These are phyloP conservation scores for Dactylellina drechsleri DNA, from an alignment of 2,329 filamentous ascomycete species.

Conservation along the genomic window DNA sequence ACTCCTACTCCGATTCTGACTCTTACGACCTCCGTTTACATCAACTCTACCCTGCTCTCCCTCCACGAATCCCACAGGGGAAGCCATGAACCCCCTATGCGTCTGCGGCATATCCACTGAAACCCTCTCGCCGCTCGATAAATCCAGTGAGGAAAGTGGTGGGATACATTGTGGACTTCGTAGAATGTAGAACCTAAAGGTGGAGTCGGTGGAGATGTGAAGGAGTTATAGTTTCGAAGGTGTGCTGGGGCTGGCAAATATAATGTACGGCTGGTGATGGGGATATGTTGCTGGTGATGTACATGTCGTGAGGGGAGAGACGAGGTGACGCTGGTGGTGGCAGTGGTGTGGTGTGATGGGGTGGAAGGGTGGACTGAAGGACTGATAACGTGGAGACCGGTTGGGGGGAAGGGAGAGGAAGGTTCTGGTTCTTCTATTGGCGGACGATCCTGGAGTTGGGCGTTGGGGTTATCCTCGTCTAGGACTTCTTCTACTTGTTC, in stretches of 20 bases:
- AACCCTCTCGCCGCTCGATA: slow-evolving; percentile 17
- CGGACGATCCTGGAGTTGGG: background rate
- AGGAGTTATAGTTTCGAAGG: slow-evolving; percentile 20
- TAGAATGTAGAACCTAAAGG: slow-evolving; percentile 42
- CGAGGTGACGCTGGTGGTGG: background rate
- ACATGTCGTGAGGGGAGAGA: slow-evolving; percentile 5
- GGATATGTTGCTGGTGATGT: slow-evolving; percentile 18
- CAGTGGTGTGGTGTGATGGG: background rate
- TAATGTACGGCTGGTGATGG: slow-evolving; percentile 15
- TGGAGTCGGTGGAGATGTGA: slow-evolving; percentile 24
- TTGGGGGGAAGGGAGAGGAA: background rate
- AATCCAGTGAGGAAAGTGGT: slow-evolving; percentile 1
- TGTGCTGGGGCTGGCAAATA: slow-evolving; percentile 21
- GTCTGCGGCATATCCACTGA: slow-evolving; percentile 52
- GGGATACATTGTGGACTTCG: slow-evolving; percentile 11
- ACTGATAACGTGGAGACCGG: slow-evolving; percentile 6
- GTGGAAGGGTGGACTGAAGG: slow-evolving; percentile 14
- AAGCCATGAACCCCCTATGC: slow-evolving; percentile 46
- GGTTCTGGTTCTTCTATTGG: slow-evolving; percentile 3
- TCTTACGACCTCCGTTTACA: background rate
- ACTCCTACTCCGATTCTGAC: background rate
- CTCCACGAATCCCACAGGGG: slow-evolving; percentile 40
- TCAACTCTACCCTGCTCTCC: slow-evolving; percentile 41
- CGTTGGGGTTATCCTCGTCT: slow-evolving; percentile 36
- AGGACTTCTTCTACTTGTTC: slow-evolving; percentile 36